Evolutionary conservation across 2,329 filamentous ascomycete species (phyloP).

Genomic region (Colletotrichum zoysiae): DNA sequence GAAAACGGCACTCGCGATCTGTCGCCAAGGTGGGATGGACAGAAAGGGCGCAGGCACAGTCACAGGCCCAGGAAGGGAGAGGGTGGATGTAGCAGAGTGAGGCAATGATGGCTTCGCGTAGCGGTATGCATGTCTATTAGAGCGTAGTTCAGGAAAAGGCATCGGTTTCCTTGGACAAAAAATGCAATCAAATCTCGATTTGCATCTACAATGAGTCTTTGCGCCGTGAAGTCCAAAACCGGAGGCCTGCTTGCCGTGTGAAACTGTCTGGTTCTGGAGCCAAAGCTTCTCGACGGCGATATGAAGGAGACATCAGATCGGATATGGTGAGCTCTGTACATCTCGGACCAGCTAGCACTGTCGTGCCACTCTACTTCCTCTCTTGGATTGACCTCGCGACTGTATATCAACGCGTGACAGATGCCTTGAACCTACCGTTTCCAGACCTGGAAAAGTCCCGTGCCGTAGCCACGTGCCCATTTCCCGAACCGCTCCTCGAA

Average conservation of each 20-base stretch:
- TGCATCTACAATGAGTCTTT: neutral
- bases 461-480: neutral
- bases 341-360: neutral
- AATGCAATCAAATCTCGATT: constrained; percentile 37
- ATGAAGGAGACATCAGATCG: neutral
- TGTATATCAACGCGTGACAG: neutral
- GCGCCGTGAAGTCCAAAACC: neutral
- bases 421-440: neutral
- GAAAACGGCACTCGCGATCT: constrained; percentile 34
- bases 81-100: constrained; percentile 18
- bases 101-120: constrained; percentile 18
- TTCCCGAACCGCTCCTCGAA: neutral
- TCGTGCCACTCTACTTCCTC: neutral
- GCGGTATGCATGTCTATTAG: constrained; percentile 39
- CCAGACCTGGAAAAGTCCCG: neutral
- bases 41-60: constrained; percentile 10
- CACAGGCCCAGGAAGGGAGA: constrained; percentile 7
- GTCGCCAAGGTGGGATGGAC: constrained; percentile 40
- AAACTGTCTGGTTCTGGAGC: neutral
- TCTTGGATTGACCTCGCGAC: neutral
- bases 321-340: neutral
- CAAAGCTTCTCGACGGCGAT: neutral
- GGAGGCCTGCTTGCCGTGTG: neutral
- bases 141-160: constrained; percentile 38
- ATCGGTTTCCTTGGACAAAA: constrained; percentile 34